A percentile compares a stretch with the other conserved stretches of the same genome.
These are phyloP conservation scores for Alternaria ventricosa DNA, from an alignment of 2,329 filamentous ascomycete genomes.

Conservation along the genomic window DNA sequence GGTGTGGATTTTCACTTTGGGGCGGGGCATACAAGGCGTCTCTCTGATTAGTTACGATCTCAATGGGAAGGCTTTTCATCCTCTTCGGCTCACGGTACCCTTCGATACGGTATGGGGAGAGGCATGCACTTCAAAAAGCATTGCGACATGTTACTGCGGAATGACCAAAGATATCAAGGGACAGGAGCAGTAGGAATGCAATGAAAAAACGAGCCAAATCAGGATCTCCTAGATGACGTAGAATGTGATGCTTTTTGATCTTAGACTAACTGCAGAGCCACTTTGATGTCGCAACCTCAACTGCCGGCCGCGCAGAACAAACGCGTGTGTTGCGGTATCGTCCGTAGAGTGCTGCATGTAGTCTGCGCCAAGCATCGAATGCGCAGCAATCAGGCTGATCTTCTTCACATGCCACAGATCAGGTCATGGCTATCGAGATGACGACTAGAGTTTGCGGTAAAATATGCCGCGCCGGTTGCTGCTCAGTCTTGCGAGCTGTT, in stretches of 20 bases:
- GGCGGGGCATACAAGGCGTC: slow-evolving; percentile 48
- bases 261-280: not conserved
- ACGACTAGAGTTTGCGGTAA: not conserved
- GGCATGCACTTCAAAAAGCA: slow-evolving; percentile 41
- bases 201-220: slow-evolving; percentile 35
- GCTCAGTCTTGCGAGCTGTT: not conserved
- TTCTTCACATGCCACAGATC: slow-evolving; percentile 4
- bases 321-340: slow-evolving; percentile 11
- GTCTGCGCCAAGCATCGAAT: slow-evolving; percentile 18
- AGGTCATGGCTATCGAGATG: not conserved
- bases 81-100: slow-evolving; percentile 31
- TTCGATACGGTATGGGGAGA: slow-evolving; percentile 25
- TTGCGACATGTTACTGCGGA: slow-evolving; percentile 30
- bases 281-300: not conserved
- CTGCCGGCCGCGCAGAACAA: not conserved
- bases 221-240: slow-evolving; percentile 1
- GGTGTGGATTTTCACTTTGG: slow-evolving; percentile 35
- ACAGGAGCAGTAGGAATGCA: slow-evolving; percentile 33
- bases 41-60: slow-evolving; percentile 48
- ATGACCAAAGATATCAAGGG: slow-evolving; percentile 25
- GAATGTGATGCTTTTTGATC: slow-evolving; percentile 5
- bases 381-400: slow-evolving; percentile 1
- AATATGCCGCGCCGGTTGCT: not conserved
- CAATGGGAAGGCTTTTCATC: slow-evolving; percentile 45
- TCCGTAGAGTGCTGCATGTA: not conserved